A percentile compares a stretch with the other conserved stretches of the same genome.
These are phyloP conservation scores for Trichoderma parareesei DNA, from an alignment of 495 filamentous ascomycete species.

Conservation along the genomic window DNA sequence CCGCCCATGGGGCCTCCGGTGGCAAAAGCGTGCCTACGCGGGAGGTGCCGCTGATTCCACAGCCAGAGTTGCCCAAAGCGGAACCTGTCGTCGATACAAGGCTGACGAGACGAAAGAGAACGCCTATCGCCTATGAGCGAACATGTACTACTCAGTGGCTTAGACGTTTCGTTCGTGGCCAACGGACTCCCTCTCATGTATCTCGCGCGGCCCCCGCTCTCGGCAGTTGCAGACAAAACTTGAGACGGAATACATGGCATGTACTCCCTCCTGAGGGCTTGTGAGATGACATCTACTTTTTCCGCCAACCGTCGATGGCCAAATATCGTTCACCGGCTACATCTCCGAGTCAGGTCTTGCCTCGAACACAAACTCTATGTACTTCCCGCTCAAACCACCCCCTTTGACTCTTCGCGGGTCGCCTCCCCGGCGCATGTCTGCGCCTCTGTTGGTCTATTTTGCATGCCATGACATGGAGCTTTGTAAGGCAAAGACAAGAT, in stretches of 20 bases:
- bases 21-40: too few species aligned
- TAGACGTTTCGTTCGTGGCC: background rate
- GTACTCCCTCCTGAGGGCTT: too few species aligned
- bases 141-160: background rate
- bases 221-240: background rate
- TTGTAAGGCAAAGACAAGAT: background rate
- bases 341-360: background rate
- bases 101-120: background rate
- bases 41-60: too few species aligned
- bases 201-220: background rate
- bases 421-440: too few species aligned
- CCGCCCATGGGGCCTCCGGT: too few species aligned
- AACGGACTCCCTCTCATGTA: background rate
- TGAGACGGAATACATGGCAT: too few species aligned
- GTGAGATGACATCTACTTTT: too few species aligned
- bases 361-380: background rate
- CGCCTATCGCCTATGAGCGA: background rate
- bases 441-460: background rate
- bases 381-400: background rate
- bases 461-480: background rate
- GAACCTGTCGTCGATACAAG: background rate
- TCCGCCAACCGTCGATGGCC: too few species aligned
- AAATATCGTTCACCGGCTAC: background rate
- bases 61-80: too few species aligned
- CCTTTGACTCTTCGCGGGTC: background rate